phyloP scores from a whole-genome alignment of 495 filamentous ascomycete species.

The Apodospora peruviana region DNA sequence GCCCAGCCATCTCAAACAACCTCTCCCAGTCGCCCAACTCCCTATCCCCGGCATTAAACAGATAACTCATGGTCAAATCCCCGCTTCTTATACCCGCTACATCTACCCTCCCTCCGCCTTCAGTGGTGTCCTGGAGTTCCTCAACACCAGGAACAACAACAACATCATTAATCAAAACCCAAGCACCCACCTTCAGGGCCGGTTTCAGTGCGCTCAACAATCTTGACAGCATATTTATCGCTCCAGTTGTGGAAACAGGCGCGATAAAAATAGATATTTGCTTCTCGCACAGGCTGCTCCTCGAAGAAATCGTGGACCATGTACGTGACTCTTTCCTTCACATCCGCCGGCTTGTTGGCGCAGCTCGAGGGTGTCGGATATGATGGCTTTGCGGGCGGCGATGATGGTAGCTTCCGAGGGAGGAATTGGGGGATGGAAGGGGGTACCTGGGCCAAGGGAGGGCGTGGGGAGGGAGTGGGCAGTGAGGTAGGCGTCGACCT shows the following conservation, averaged over 20 bases:
- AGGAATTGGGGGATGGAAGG: not conserved
- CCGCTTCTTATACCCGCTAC: not conserved
- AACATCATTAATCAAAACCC: not conserved
- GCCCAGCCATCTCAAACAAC: not conserved
- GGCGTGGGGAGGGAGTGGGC: slow-evolving; percentile 7
- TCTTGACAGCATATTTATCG: not conserved
- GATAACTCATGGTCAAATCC: not conserved
- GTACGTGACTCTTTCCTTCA: not conserved
- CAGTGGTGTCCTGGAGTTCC: not conserved
- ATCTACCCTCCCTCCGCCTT: not conserved
- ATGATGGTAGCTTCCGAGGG: slow-evolving; percentile 4
- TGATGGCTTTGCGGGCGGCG: slow-evolving; percentile 7
- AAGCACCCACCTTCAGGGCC: not conserved
- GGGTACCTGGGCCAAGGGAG: slow-evolving; percentile 8
- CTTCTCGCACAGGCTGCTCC: not conserved
- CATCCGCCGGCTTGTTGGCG: not conserved
- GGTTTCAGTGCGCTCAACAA: not conserved
- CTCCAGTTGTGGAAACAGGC: not conserved
- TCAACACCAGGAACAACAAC: not conserved
- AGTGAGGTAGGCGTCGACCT: slow-evolving; percentile 6
- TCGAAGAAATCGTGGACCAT: not conserved
- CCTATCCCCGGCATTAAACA: not conserved
- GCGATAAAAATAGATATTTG: not conserved
- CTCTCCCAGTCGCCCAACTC: not conserved
- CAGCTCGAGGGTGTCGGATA: slow-evolving; percentile 13